Evolutionary conservation across 768 basidiomycete genomes (phyloP), one percentile per base, ranked within the genome.

Genomic region (Terana coerulea): DNA sequence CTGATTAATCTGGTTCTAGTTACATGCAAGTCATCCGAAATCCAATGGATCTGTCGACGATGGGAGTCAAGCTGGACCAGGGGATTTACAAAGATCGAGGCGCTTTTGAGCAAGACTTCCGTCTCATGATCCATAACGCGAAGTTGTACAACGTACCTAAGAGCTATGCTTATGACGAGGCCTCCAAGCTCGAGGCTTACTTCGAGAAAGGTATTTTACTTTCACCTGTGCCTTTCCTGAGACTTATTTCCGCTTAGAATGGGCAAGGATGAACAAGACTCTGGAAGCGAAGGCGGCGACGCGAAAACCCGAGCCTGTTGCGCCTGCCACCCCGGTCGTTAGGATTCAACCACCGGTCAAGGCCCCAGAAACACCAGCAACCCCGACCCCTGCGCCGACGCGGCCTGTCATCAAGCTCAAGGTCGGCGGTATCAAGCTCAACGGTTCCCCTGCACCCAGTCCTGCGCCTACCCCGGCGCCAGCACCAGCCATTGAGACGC

Each of bases 1-100:
- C 34, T 56, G 17, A 29, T 35, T 24, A 34, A 47, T 49, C 34
- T 8, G 30, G 10, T 39, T 8, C 34, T 53, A 95, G 94, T 59
- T 98, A 98, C 66, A 92, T 93, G 61, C 84, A 89, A 47, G 71
- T 94, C 52, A 86, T 99, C 67, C 89, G 89, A 67, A 76, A 87
- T 10, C 95, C 97, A 0, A 98, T 99, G 91, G 97, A 99, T 63
- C 75, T 98, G 15, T 84, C 85, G 46, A 93, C 94, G 0, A 88
- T 95, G 75, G 74, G 77, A 24, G 87, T 87, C 31, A 98, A 95
- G 65, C 71, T 98, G 10, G 85, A 89, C 59, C 83, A 80, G 50
- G 93, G 94, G 5, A 79, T 86, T 69, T 98, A 98, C 71, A 78
- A 82, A 54, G 83, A 89, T 60, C 83, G 93, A 9, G 83, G 85